A percentile compares a stretch with the other conserved stretches of the same genome.
phyloP scores from a whole-genome alignment of 805 yeast genomes.

The Yamadazyma nakazawae region DNA sequence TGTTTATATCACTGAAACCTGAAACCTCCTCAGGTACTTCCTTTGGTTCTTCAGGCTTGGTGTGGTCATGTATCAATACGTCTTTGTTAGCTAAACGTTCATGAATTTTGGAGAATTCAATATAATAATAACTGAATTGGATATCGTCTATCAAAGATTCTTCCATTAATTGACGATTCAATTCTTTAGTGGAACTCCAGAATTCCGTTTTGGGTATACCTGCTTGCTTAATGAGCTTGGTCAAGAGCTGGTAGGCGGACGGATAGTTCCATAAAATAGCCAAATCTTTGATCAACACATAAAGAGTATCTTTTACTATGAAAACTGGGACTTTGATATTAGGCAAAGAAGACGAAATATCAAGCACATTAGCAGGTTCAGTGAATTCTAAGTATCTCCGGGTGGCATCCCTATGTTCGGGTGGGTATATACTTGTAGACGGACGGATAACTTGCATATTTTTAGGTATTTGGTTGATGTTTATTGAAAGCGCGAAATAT shows the following conservation, averaged over 20 bases:
- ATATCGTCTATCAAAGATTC: slow-evolving; percentile 21
- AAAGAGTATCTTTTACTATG: slow-evolving; percentile 10
- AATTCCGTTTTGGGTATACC: slow-evolving; percentile 18
- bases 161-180: slow-evolving; percentile 23
- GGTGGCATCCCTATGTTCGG: background rate
- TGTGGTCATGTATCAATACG: slow-evolving; percentile 11
- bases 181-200: slow-evolving; percentile 13
- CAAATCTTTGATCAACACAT: slow-evolving; percentile 30
- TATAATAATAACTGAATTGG: slow-evolving; percentile 20
- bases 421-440: background rate
- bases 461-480: background rate
- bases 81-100: slow-evolving; percentile 21
- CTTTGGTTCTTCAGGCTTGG: background rate
- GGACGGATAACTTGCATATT: slow-evolving; percentile 4
- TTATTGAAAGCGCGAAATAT: background rate
- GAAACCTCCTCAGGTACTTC: background rate
- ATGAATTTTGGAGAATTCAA: slow-evolving; percentile 21
- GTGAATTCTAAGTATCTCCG: slow-evolving; percentile 6
- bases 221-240: slow-evolving; percentile 21
- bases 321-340: slow-evolving; percentile 18
- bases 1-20: slow-evolving; percentile 6
- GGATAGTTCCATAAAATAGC: slow-evolving; percentile 38
- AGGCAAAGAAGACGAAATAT: background rate
- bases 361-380: background rate
- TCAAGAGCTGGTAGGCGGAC: slow-evolving; percentile 39